Conservation (phyloP, 306 rosid genomes). For the Gynostemma pentaphyllum region DNA sequence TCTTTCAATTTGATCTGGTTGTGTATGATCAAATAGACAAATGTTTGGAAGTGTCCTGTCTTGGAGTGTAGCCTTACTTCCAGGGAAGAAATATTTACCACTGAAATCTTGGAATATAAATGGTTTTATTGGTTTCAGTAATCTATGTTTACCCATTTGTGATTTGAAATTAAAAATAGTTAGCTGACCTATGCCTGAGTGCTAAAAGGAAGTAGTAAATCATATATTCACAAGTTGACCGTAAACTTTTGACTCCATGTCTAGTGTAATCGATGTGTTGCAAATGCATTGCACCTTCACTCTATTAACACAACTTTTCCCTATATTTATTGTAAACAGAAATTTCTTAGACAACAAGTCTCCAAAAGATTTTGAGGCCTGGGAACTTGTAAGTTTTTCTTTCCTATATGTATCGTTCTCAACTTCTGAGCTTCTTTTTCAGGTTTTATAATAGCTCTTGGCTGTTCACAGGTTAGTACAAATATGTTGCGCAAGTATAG, state of each 20-base stretch:
- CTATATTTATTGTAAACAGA: slow-evolving; percentile 25
- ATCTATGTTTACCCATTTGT: background rate
- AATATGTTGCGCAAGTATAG: slow-evolving; percentile 72
- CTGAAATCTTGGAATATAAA: background rate
- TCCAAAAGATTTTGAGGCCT: slow-evolving; percentile 46
- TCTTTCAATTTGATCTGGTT: background rate
- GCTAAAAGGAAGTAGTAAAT: too few species aligned
- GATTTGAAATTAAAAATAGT: background rate
- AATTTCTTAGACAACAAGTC: slow-evolving; percentile 28
- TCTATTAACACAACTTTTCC: slow-evolving; percentile 7
- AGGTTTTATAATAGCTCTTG: background rate
- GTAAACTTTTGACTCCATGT: background rate
- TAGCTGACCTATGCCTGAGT: background rate
- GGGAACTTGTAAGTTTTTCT: slow-evolving; percentile 76
- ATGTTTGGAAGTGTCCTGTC: too few species aligned
- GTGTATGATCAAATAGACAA: too few species aligned
- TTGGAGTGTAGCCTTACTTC: background rate
- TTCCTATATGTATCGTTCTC: background rate
- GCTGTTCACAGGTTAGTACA: slow-evolving; percentile 49
- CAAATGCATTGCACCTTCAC: background rate
- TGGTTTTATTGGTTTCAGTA: background rate
- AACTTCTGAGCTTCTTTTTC: background rate
- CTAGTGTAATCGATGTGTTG: background rate
- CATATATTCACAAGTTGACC: background rate
- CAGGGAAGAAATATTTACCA: background rate